A percentile compares a stretch with the other conserved stretches of the same genome.
phyloP scores from a whole-genome alignment of 768 basidiomycete genomes.

The Collybiopsis luxurians region DNA sequence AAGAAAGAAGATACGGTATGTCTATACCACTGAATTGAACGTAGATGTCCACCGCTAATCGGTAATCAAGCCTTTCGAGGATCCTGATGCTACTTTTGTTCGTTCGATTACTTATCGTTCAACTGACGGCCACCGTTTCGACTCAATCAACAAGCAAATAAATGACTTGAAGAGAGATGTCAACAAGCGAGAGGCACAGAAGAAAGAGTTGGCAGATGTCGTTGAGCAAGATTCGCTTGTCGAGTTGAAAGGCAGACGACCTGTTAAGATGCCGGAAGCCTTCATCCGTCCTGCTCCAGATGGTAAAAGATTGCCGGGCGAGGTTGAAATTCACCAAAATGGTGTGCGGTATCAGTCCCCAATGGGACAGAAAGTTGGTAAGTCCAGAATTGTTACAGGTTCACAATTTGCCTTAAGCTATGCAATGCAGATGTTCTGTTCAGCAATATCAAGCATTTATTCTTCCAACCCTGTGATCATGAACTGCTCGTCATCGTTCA shows the following conservation, averaged over 20 bases:
- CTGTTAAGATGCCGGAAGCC: constrained; percentile 84
- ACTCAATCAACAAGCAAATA: constrained; percentile 86
- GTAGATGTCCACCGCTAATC: neutral
- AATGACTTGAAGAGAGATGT: constrained; percentile 95
- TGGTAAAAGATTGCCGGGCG: constrained; percentile 93
- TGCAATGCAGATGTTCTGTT: constrained; percentile 77
- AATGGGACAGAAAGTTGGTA: constrained; percentile 89
- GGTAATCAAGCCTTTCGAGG: constrained; percentile 79
- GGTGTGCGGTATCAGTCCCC: constrained; percentile 91
- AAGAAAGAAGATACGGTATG: constrained; percentile 97
- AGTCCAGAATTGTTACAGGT: constrained; percentile 21
- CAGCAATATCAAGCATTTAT: constrained; percentile 96
- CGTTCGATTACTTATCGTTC: constrained; percentile 95
- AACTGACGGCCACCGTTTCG: constrained; percentile 84
- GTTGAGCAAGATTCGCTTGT: constrained; percentile 89
- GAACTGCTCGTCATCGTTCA: constrained; percentile 95
- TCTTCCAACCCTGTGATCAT: constrained; percentile 98
- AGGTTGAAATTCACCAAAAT: constrained; percentile 97
- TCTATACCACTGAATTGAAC: neutral
- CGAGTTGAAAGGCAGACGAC: constrained; percentile 87
- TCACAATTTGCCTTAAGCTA: neutral
- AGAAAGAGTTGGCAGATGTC: constrained; percentile 98
- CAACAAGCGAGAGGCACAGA: constrained; percentile 95
- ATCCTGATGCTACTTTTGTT: constrained; percentile 94
- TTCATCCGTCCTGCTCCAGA: constrained; percentile 93